Evolutionary conservation across 441 rosid species (phyloP), one percentile per base, ranked within the genome.

Genomic region (Erysimum cheiri): DNA sequence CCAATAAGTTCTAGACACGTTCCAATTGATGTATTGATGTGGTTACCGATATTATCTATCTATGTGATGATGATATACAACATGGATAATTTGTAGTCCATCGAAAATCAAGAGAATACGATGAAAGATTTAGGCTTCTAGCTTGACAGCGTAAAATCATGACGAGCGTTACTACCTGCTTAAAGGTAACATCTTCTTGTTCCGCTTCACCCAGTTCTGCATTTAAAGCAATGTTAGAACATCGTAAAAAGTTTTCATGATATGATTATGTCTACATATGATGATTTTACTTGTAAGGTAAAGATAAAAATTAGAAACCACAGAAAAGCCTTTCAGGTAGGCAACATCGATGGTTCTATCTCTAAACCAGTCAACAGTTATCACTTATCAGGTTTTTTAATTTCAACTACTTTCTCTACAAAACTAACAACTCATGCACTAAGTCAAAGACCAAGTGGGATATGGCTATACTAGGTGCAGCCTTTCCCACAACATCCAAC

Each of bases 151-250:
- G 17, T 59, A 59, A 7, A 24, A 24, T n/a, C 46, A n/a, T 59
- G 37, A 41, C 8, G 50, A 26, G 8, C 7, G 13, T 5, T 26
- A 13, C 33, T 56, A 96, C 98, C 94, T 89, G 84, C 77, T 93
- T 96, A 84, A 96, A 96, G 75, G 84, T 78, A 76, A 89, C 87
- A 80, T 96, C 99, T 80, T 93, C 97, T 58, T 88, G 82, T 82
- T 96, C 97, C 66, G 73, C 89, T 57, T 84, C 85, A 52, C 88
- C 82, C 63, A 96, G 71, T 74, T 84, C 99, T 96, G 91, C 82
- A 85, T 61, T 70, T 33, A 8, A 46, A 33, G 56, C 11, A 75
- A 26, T 13, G 10, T 31, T 31, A 44, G 24, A 49, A 53, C 53
- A 17, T 46, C 14, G 37, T 64, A 8, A 17, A 49, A 39, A 19